Evolutionary conservation across 371 early-diverging fungal genomes (phyloP).

Genomic region (Lichtheimia ramosa): DNA sequence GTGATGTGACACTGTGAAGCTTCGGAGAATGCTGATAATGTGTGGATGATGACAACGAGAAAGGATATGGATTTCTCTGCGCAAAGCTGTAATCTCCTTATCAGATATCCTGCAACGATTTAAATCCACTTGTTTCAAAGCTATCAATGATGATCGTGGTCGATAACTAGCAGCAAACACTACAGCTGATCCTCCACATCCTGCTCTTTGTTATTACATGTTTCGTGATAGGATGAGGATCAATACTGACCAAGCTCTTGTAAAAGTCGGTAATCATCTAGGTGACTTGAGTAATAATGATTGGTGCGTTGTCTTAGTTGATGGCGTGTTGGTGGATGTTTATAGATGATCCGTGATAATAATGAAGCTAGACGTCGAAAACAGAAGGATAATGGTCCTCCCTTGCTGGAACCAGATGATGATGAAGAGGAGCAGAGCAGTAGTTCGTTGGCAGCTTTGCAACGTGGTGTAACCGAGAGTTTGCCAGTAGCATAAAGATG

Average conservation of each 20-base stretch:
- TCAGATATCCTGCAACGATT: constrained; percentile 16
- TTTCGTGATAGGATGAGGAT: not conserved
- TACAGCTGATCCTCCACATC: constrained; percentile 40
- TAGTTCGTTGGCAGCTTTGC: not conserved
- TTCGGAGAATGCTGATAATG: constrained; percentile 62
- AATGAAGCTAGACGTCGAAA: not conserved
- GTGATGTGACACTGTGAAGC: constrained; percentile 57
- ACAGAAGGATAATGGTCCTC: not conserved
- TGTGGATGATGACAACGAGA: constrained; percentile 64
- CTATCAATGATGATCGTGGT: constrained; percentile 31
- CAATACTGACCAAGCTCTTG: constrained; percentile 1
- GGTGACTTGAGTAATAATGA: not conserved
- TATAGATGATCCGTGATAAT: not conserved
- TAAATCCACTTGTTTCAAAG: constrained; percentile 40
- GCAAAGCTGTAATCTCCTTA: constrained; percentile 23
- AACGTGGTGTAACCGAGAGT: not conserved
- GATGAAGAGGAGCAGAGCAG: not conserved
- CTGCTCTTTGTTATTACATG: constrained; percentile 8
- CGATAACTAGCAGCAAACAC: constrained; percentile 36
- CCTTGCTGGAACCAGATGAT: not conserved
- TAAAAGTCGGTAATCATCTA: too few relatives aligned
- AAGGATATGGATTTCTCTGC: constrained; percentile 74
- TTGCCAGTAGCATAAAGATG: constrained; percentile 5
- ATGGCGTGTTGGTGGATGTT: not conserved
- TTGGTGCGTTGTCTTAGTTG: not conserved